phyloP scores from a whole-genome alignment of 176 grass and related monocot genomes.

The Oryza glaberrima region DNA sequence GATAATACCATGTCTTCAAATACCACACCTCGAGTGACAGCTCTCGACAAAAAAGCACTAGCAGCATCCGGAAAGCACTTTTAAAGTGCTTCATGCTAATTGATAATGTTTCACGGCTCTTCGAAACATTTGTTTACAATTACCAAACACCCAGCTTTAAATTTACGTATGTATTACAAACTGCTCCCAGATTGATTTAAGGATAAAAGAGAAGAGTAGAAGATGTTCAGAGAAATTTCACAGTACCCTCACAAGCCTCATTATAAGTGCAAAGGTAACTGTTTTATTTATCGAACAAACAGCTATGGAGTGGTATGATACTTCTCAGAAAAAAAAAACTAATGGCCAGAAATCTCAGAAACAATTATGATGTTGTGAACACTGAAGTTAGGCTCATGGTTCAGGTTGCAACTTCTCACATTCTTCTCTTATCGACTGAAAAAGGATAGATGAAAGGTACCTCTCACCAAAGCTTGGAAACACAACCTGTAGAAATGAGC shows the following conservation, averaged over 20 bases:
- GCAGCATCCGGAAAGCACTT: slow-evolving; percentile 86
- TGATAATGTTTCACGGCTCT: too few species aligned
- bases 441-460: slow-evolving; percentile 82
- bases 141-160: too few species aligned
- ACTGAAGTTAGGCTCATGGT: slow-evolving; percentile 44
- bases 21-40: slow-evolving; percentile 65
- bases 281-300: background rate
- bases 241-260: background rate
- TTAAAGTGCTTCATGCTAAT: too few species aligned
- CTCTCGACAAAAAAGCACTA: slow-evolving; percentile 98
- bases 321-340: background rate
- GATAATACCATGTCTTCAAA: slow-evolving; percentile 40
- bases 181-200: too few species aligned
- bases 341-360: slow-evolving; percentile 5
- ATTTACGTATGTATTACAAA: too few species aligned
- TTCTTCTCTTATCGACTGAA: slow-evolving; percentile 85
- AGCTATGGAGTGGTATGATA: background rate
- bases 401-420: slow-evolving; percentile 93
- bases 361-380: slow-evolving; percentile 34
- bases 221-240: background rate
- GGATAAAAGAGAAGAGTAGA: too few species aligned
- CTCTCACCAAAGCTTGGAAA: slow-evolving; percentile 98
- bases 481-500: slow-evolving; percentile 59
- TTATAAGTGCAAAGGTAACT: background rate
- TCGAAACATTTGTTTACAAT: too few species aligned